phyloP scores from a whole-genome alignment of 108 stramenopile genomes.

The Nannochloropsis salina region DNA sequence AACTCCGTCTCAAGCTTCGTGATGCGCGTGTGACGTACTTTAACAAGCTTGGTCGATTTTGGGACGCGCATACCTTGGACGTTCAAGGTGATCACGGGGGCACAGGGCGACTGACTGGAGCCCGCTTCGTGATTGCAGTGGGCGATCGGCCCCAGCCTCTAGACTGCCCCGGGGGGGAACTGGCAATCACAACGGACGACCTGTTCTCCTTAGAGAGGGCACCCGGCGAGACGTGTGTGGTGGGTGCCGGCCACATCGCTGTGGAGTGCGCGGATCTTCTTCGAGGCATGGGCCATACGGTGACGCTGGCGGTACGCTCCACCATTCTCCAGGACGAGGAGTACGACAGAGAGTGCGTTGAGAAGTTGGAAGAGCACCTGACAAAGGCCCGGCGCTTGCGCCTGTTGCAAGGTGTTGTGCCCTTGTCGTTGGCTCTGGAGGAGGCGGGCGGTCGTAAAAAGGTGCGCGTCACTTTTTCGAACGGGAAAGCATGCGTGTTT shows the following conservation, averaged over 20 bases:
- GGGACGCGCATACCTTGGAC: constrained; percentile 73
- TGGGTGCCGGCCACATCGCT: constrained; percentile 91
- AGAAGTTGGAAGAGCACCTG: constrained; percentile 75
- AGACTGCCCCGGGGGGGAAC: constrained; percentile 61
- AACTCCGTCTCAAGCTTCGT: constrained; percentile 79
- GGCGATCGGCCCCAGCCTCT: constrained; percentile 74
- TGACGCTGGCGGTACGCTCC: constrained; percentile 80
- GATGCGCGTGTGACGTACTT: constrained; percentile 85
- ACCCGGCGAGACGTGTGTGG: constrained; percentile 86
- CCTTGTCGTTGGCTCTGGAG: background rate
- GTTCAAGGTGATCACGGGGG: constrained; percentile 72
- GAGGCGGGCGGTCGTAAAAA: background rate
- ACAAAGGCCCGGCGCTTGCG: constrained; percentile 71
- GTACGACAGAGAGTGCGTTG: constrained; percentile 87
- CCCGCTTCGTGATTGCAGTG: constrained; percentile 77
- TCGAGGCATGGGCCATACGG: constrained; percentile 72
- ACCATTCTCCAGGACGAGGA: constrained; percentile 69
- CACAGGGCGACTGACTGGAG: constrained; percentile 45
- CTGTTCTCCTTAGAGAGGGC: constrained; percentile 72
- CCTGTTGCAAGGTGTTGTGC: constrained; percentile 51
- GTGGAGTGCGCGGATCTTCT: constrained; percentile 93
- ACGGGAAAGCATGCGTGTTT: constrained; percentile 39
- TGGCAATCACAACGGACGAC: constrained; percentile 86
- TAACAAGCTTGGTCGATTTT: constrained; percentile 70
- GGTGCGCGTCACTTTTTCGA: background rate